phyloP scores from a whole-genome alignment of 2,329 filamentous ascomycete genomes.

The Hortaea sp. region DNA sequence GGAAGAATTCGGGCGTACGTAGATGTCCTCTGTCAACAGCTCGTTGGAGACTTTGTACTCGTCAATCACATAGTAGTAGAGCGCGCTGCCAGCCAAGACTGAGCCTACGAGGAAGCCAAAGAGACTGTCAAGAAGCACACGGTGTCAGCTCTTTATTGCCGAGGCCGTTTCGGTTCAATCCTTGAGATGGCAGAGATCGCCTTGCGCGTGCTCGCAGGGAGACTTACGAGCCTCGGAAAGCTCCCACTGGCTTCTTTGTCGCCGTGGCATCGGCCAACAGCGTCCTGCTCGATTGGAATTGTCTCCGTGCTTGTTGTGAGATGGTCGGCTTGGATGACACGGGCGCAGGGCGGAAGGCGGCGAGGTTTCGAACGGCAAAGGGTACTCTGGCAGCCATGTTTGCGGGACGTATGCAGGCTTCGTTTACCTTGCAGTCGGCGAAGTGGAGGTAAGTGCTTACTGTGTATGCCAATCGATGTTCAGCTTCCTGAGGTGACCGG shows the following conservation, averaged over 20 bases:
- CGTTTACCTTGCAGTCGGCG: too few relatives aligned
- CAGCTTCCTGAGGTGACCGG: too few relatives aligned
- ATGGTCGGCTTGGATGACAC: conserved; percentile 3
- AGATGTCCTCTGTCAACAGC: conserved; percentile 88
- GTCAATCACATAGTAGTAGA: conserved; percentile 87
- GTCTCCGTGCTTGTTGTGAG: conserved; percentile 10
- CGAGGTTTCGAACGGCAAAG: conserved; percentile 26
- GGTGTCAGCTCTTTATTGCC: background rate
- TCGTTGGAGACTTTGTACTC: conserved; percentile 93
- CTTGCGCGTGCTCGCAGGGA: background rate
- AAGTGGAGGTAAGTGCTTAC: too few relatives aligned
- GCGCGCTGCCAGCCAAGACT: conserved; percentile 64
- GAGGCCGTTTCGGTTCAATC: background rate
- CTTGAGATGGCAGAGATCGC: background rate
- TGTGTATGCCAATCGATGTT: too few relatives aligned
- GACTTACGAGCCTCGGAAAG: conserved; percentile 62
- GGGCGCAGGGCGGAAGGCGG: conserved; percentile 9
- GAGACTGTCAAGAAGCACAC: conserved; percentile 44
- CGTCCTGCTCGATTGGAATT: conserved; percentile 30
- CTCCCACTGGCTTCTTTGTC: conserved; percentile 56
- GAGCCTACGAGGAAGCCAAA: conserved; percentile 87
- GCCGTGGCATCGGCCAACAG: conserved; percentile 14
- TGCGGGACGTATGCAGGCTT: background rate
- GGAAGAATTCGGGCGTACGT: conserved; percentile 51
- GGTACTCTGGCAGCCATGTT: conserved; percentile 38